A percentile compares a stretch with the other conserved stretches of the same genome.
Evolutionary conservation across 2,329 filamentous ascomycete genomes (phyloP).

Genomic region (Lecanicillium sp.): DNA sequence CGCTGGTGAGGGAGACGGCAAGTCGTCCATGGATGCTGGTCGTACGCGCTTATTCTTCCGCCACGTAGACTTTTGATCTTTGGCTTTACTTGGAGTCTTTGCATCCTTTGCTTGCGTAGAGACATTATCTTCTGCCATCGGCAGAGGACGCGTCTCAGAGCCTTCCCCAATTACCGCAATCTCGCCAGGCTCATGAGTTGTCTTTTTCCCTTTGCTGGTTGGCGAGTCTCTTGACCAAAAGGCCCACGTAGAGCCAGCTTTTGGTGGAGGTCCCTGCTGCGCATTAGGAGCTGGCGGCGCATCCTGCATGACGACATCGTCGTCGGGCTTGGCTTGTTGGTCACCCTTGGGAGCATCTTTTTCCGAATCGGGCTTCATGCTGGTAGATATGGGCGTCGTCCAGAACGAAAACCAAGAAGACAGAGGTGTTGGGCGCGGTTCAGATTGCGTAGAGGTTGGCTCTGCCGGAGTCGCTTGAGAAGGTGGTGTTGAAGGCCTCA

Average conservation of each 20-base stretch:
- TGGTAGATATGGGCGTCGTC: slow-evolving; percentile 16
- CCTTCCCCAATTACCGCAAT: slow-evolving; percentile 50
- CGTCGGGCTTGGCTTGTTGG: slow-evolving; percentile 19
- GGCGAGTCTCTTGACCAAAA: slow-evolving; percentile 64
- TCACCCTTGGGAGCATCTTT: slow-evolving; percentile 14
- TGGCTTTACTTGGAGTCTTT: slow-evolving; percentile 19
- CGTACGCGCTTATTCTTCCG: slow-evolving; percentile 36
- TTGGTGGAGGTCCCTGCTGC: slow-evolving; percentile 28
- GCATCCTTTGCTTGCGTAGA: slow-evolving; percentile 24
- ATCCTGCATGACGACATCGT: slow-evolving; percentile 36
- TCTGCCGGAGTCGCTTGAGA: slow-evolving; percentile 13
- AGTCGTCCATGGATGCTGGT: slow-evolving; percentile 40
- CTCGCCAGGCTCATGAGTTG: slow-evolving; percentile 35
- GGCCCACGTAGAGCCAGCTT: slow-evolving; percentile 63
- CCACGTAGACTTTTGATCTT: slow-evolving; percentile 27
- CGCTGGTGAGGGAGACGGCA: slow-evolving; percentile 23
- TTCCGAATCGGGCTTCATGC: slow-evolving; percentile 7
- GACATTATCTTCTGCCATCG: slow-evolving; percentile 35
- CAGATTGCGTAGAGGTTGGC: slow-evolving; percentile 9
- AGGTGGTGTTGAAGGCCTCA: slow-evolving; percentile 15
- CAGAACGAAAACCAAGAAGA: slow-evolving; percentile 34
- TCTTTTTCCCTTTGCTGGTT: slow-evolving; percentile 22
- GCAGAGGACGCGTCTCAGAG: slow-evolving; percentile 46
- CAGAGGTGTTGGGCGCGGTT: slow-evolving; percentile 11
- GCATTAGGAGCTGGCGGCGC: slow-evolving; percentile 23